These are phyloP conservation scores for Thelonectria discophora DNA, from an alignment of 2,329 filamentous ascomycete species.

Conservation along the genomic window DNA sequence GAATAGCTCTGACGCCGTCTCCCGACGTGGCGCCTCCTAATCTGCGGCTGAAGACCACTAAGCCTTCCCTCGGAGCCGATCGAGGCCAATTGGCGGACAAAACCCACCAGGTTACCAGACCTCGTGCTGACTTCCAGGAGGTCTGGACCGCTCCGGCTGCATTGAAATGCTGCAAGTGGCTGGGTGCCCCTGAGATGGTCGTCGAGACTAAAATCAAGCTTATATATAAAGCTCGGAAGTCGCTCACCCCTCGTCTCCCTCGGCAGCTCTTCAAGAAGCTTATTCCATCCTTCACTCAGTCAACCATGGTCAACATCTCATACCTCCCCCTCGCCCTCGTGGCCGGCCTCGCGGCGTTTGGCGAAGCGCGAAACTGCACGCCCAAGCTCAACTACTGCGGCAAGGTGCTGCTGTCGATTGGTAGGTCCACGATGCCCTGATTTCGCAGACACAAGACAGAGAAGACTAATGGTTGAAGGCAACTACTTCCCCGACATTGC, in stretches of 20 bases:
- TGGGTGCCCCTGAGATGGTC: background rate
- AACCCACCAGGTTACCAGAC: too few species aligned
- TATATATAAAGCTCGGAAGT: constrained; percentile 14
- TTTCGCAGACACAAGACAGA: too few species aligned
- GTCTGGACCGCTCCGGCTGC: constrained; percentile 9
- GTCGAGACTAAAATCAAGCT: constrained; percentile 3
- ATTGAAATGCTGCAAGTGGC: background rate
- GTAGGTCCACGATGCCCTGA: background rate
- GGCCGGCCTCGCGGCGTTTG: constrained; percentile 21
- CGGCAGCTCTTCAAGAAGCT: background rate
- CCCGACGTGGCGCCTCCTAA: constrained; percentile 3
- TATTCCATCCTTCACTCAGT: background rate
- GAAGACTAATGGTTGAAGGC: too few species aligned
- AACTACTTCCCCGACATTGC: constrained; percentile 17
- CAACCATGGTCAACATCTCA: constrained; percentile 23
- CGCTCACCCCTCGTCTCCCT: background rate
- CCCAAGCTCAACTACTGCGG: constrained; percentile 24
- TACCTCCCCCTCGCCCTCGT: constrained; percentile 21
- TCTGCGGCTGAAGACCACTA: constrained; percentile 2
- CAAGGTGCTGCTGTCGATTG: constrained; percentile 12
- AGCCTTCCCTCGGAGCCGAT: background rate
- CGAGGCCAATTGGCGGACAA: too few species aligned
- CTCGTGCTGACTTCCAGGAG: background rate
- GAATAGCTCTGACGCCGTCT: background rate
- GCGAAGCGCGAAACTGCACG: constrained; percentile 22